Conservation (phyloP, 75 land plant genomes). For the Sequoia sempervirens region DNA sequence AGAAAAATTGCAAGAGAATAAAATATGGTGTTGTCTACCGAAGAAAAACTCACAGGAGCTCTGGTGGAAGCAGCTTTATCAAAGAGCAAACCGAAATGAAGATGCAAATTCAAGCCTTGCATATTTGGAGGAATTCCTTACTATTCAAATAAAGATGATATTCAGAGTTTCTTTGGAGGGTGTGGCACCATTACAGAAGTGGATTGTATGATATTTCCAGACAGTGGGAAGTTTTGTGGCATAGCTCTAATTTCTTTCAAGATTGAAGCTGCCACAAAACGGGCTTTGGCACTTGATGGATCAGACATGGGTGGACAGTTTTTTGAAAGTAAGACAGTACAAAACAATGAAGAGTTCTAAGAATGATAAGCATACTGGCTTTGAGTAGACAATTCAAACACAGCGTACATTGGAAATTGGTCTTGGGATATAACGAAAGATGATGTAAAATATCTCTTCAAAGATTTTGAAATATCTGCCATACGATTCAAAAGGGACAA, state of each 20-base stretch:
- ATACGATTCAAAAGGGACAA: constrained; percentile 73
- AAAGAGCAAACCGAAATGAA: too few species aligned
- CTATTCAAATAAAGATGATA: too few species aligned
- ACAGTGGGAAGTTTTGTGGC: too few species aligned
- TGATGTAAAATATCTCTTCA: constrained; percentile 57
- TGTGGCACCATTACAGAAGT: too few species aligned
- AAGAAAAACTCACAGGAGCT: too few species aligned
- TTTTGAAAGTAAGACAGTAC: constrained; percentile 69
- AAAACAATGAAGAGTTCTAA: constrained; percentile 14
- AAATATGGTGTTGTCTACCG: too few species aligned
- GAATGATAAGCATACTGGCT: constrained; percentile 23
- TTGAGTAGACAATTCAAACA: constrained; percentile 38
- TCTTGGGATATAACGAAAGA: constrained; percentile 85
- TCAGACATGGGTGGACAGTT: constrained; percentile 87
- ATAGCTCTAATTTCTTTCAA: constrained; percentile 2
- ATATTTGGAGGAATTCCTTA: too few species aligned
- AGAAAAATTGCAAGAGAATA: too few species aligned
- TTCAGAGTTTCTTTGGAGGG: too few species aligned
- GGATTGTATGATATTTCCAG: too few species aligned
- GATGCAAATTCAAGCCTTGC: too few species aligned
- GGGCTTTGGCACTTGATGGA: constrained; percentile 82
- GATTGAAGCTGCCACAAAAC: constrained; percentile 85
- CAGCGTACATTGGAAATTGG: constrained; percentile 80
- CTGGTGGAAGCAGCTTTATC: too few species aligned
- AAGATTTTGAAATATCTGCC: constrained; percentile 52